Percentiles rank a stretch among this genome's conserved stretches.
Evolutionary conservation across 208 protist genomes (phyloP).

Genomic region (Entamoeba invadens): DNA sequence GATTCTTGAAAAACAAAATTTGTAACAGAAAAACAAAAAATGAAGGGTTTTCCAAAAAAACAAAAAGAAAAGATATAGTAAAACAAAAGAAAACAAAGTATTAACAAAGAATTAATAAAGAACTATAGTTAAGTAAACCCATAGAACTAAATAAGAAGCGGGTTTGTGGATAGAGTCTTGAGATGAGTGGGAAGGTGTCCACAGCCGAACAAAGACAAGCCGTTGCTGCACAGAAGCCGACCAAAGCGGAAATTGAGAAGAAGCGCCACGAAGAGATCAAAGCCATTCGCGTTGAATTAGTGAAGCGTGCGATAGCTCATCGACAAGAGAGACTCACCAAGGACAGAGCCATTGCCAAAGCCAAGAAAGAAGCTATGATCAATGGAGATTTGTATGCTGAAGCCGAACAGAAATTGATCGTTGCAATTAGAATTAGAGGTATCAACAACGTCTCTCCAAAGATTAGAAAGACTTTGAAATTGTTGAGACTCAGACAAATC

Average conservation of each 20-base stretch:
- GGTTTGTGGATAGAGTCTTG: background rate
- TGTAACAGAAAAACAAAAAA: no score
- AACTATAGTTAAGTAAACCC: no score
- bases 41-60: background rate
- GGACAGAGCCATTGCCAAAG: constrained; percentile 61
- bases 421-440: constrained; percentile 96
- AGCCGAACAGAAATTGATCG: constrained; percentile 83
- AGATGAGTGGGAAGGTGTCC: background rate
- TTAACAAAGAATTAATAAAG: no score
- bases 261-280: no score
- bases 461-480: constrained; percentile 88
- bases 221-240: background rate
- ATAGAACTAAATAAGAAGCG: background rate
- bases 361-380: constrained; percentile 62
- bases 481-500: constrained; percentile 69
- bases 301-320: constrained; percentile 57
- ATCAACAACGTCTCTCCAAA: constrained; percentile 89
- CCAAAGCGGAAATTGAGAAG: background rate
- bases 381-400: constrained; percentile 80
- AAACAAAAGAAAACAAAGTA: background rate
- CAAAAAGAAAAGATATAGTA: background rate
- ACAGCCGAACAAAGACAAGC: background rate
- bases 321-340: constrained; percentile 72
- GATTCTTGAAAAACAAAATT: no score
- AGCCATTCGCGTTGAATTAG: background rate